phyloP scores from a whole-genome alignment of 345 rosid genomes.

The Euphorbia pulcherrima region DNA sequence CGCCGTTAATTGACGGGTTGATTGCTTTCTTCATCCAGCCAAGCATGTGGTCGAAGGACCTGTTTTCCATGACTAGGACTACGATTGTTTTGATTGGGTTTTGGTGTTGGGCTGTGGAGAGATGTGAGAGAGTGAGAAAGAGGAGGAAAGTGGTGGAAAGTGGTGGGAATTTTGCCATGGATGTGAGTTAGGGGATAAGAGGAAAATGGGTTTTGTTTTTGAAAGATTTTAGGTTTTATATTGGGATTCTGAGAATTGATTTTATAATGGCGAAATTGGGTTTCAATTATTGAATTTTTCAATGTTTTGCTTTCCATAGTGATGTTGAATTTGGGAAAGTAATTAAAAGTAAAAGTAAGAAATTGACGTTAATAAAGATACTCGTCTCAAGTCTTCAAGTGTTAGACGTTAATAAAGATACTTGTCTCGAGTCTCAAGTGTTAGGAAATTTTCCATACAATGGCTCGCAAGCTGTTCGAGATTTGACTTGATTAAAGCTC shows the following conservation, averaged over 20 bases:
- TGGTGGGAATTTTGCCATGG: conserved; percentile 34
- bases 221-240: background rate
- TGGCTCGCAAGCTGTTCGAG: no score
- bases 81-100: conserved; percentile 76
- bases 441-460: no score
- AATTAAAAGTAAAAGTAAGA: background rate
- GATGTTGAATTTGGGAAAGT: background rate
- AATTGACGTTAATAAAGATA: background rate
- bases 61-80: conserved; percentile 79
- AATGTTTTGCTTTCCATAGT: background rate
- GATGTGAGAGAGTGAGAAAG: conserved; percentile 40
- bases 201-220: conserved; percentile 6
- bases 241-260: background rate
- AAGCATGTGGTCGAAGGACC: conserved; percentile 87
- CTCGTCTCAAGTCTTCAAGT: background rate
- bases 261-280: no score
- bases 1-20: conserved; percentile 71
- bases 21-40: conserved; percentile 92
- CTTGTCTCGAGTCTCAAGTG: no score
- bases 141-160: conserved; percentile 38
- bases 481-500: no score
- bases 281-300: no score
- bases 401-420: no score
- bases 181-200: background rate
- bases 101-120: conserved; percentile 39